phyloP scores from a whole-genome alignment of 495 filamentous ascomycete species.

The Pseudoneurospora amorphoporcata region DNA sequence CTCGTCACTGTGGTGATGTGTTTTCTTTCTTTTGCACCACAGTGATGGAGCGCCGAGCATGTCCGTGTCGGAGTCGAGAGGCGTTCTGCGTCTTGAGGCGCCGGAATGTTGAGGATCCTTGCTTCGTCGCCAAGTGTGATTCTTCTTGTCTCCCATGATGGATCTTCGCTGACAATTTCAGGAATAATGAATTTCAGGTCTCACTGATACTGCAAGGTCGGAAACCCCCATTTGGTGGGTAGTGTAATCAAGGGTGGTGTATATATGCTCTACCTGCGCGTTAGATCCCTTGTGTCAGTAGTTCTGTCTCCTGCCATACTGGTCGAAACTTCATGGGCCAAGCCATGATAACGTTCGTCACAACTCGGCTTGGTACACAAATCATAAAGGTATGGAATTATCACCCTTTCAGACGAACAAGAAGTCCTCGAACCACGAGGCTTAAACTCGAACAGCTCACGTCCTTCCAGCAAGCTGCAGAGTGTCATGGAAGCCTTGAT shows the following conservation, averaged over 20 bases:
- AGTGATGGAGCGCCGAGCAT: neutral
- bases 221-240: neutral
- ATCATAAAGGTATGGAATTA: neutral
- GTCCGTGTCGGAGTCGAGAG: neutral
- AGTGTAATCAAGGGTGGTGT: neutral
- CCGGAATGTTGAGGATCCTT: neutral
- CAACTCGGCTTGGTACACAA: neutral
- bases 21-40: neutral
- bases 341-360: neutral
- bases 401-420: neutral
- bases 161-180: neutral
- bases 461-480: neutral
- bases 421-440: neutral
- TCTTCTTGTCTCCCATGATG: neutral
- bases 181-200: neutral
- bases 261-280: neutral
- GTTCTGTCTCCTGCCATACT: neutral
- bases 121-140: neutral
- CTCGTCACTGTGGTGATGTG: neutral
- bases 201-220: neutral
- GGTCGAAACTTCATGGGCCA: neutral
- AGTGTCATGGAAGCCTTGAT: neutral
- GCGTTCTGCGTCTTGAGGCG: neutral
- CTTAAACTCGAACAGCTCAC: neutral
- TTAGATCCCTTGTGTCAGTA: accelerated